Evolutionary conservation across 768 basidiomycete species (phyloP), one percentile per base, ranked within the genome.

Genomic region (Phylloporus arenicola): DNA sequence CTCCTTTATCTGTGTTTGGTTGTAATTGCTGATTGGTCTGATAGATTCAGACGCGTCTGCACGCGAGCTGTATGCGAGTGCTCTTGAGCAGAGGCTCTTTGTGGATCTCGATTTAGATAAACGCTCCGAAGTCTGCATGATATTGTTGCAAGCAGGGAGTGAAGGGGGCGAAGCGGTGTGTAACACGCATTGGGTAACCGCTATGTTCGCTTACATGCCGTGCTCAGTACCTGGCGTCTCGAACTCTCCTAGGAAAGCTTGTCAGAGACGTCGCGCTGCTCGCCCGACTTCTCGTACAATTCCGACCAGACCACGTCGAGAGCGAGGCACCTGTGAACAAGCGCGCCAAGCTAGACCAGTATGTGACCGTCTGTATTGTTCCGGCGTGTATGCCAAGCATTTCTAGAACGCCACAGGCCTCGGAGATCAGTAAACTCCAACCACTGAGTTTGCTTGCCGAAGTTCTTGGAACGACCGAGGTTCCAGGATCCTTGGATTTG

Each of bases 401-500:
- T 24, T 40, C 17, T 41, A 62, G 53, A 45, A 17, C 29, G 17
- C 51, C 55, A 19, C 33, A 35, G 40, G 69, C 70, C 17, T 49
- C 68, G 22, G 59, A 73, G 17, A 71, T 74, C 20, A 70, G 72
- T 34, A 59, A 63, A 10, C 64, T 84, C 22, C 70, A 75, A 10
- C 68, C 75, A 4, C 64, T 92, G 47, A 77, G 69, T 17, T 64
- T 86, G 17, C 66, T 92, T 22, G 76, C 81, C 2, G 93, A 95
- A 64, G 75, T 87, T 22, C 68, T 94, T 11, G 80, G 76, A 29
- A 74, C 84, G n/a, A 74, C 75, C 27, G 62, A 78, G 2, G 67
- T 92, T 25, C 80, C 84, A 0, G 86, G 83, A 19, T 86, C 87
- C 17, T 69, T 83, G 25, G 81, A 88, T 34, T 75, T 95, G 40